Evolutionary conservation across 2,329 filamentous ascomycete genomes (phyloP).

Genomic region (Fusarium lyarnte): DNA sequence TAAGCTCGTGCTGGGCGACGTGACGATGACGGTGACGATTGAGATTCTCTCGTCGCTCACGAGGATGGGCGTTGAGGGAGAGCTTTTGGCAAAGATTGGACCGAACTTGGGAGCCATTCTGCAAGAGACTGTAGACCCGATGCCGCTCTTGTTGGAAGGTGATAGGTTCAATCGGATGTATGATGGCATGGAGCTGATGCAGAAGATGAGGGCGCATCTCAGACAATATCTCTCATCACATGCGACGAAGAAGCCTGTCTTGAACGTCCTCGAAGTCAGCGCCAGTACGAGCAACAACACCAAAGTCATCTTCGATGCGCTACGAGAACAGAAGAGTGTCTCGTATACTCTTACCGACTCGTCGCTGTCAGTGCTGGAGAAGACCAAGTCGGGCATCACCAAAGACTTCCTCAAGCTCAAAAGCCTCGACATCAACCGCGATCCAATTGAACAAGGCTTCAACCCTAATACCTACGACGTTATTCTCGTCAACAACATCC

Average conservation of each 20-base stretch:
- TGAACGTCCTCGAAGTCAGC: conserved; percentile 10
- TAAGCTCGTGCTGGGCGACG: background rate
- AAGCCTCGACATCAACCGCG: background rate
- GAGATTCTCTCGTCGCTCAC: conserved; percentile 20
- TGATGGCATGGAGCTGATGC: background rate
- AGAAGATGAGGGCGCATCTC: background rate
- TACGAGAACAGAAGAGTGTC: background rate
- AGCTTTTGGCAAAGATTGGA: conserved; percentile 14
- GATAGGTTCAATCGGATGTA: background rate
- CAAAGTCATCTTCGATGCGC: accelerated
- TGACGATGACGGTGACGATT: conserved; percentile 17
- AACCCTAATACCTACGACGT: background rate
- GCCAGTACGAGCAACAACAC: background rate
- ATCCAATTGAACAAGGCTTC: conserved; percentile 5
- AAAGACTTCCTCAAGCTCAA: background rate
- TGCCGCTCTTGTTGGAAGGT: background rate
- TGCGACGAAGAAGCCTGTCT: background rate
- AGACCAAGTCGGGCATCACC: background rate
- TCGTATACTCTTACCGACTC: conserved; percentile 3
- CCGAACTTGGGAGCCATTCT: conserved; percentile 11
- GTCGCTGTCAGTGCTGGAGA: background rate
- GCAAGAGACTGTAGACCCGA: background rate
- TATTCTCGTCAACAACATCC: conserved; percentile 4
- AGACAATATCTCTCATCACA: background rate
- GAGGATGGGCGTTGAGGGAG: conserved; percentile 4